Conservation (phyloP, 2,329 filamentous ascomycete genomes). For the Penicillium sp. region DNA sequence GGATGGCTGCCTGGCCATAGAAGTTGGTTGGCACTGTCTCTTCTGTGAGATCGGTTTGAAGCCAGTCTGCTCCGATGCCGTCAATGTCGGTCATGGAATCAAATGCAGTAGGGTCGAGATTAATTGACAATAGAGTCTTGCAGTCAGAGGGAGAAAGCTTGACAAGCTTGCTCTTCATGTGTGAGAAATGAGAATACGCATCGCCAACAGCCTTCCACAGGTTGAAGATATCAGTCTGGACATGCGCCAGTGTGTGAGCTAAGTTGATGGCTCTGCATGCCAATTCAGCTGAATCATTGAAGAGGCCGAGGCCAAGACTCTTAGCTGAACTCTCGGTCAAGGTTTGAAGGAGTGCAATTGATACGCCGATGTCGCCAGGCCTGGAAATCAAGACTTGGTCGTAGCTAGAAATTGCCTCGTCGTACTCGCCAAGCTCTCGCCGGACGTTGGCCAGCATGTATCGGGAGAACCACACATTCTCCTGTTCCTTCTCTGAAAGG, state of each 20-base stretch:
- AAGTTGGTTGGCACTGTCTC: constrained; percentile 46
- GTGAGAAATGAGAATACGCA: constrained; percentile 80
- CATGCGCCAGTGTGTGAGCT: constrained; percentile 62
- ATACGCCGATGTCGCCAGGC: constrained; percentile 78
- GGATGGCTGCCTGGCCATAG: constrained; percentile 70
- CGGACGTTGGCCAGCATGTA: constrained; percentile 97
- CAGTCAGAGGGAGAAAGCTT: constrained; percentile 63
- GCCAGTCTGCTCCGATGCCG: constrained; percentile 52
- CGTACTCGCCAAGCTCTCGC: constrained; percentile 85
- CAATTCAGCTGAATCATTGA: constrained; percentile 75
- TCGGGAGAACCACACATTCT: constrained; percentile 89
- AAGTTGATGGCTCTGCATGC: constrained; percentile 69
- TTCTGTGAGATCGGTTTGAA: constrained; percentile 37
- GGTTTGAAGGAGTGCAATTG: constrained; percentile 84
- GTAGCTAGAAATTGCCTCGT: constrained; percentile 78
- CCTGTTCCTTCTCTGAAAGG: constrained; percentile 55
- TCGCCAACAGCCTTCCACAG: constrained; percentile 93
- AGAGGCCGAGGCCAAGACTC: constrained; percentile 78
- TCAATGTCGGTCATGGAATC: constrained; percentile 70
- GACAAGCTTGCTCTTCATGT: constrained; percentile 66
- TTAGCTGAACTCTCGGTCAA: constrained; percentile 78
- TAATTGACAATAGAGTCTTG: constrained; percentile 58
- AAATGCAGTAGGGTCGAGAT: constrained; percentile 55
- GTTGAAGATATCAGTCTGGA: constrained; percentile 76
- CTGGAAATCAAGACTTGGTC: constrained; percentile 68